Percentiles rank a stretch among this genome's conserved stretches.
Evolutionary conservation across 1,284 basidiomycete species (phyloP).

Genomic region (Cryptococcus sp.): DNA sequence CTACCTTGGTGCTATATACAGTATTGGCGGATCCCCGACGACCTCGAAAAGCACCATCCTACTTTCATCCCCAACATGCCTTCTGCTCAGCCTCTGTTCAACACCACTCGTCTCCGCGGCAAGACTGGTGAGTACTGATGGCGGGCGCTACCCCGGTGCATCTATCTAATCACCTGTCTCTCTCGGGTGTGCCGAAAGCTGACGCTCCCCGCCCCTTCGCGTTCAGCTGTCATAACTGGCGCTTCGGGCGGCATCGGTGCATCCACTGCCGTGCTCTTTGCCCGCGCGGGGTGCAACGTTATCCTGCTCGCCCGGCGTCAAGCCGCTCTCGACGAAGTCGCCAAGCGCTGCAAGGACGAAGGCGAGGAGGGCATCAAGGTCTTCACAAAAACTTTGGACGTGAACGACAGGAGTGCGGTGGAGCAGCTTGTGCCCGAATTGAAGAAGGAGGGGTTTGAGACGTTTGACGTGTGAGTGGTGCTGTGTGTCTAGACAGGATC

Average conservation of each 20-base stretch:
- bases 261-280: constrained; percentile 39
- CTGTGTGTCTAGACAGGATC: not conserved
- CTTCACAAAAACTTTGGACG: constrained; percentile 34
- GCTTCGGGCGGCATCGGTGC: constrained; percentile 44
- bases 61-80: not conserved
- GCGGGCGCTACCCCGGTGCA: not conserved
- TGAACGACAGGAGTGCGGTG: constrained; percentile 33
- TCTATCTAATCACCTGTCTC: no score
- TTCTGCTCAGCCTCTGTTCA: constrained; percentile 6
- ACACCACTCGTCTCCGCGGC: constrained; percentile 9
- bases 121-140: constrained; percentile 4
- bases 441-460: constrained; percentile 27
- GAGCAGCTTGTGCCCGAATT: constrained; percentile 20
- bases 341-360: constrained; percentile 24
- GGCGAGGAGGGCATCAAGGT: constrained; percentile 28
- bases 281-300: constrained; percentile 39
- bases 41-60: not conserved
- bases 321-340: constrained; percentile 34
- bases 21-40: no score
- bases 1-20: no score
- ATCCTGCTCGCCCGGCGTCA: constrained; percentile 37
- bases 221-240: constrained; percentile 38
- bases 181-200: not conserved
- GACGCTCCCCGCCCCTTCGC: no score
- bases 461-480: constrained; percentile 38